Evolutionary conservation across 352 stramenopile genomes (phyloP).

Genomic region (Phytophthora nicotianae): DNA sequence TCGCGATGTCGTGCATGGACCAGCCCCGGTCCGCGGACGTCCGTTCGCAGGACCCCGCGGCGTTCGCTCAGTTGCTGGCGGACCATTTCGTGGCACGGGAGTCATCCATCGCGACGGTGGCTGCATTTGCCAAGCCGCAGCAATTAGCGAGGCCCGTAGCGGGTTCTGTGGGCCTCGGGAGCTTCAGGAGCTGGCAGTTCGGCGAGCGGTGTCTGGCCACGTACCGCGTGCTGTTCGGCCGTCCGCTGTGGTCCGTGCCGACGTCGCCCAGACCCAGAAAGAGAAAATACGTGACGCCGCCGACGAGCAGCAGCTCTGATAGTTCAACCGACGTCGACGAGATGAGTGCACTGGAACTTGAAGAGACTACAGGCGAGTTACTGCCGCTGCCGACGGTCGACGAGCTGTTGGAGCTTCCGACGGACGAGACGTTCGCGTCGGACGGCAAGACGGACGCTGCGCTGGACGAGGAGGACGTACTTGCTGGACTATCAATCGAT

Average conservation of each 20-base stretch:
- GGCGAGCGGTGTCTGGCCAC: constrained; percentile 44
- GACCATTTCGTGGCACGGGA: constrained; percentile 37
- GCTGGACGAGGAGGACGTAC: constrained; percentile 17
- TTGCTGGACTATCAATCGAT: constrained; percentile 22
- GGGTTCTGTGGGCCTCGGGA: constrained; percentile 35
- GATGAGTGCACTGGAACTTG: constrained; percentile 2
- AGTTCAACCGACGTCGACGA: constrained; percentile 17
- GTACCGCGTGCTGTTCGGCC: constrained; percentile 53
- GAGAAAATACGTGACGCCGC: constrained; percentile 26
- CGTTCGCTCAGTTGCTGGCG: constrained; percentile 30
- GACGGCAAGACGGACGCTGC: constrained; percentile 1
- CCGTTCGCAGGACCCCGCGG: constrained; percentile 25
- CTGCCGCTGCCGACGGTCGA: constrained; percentile 27
- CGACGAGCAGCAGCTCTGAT: constrained; percentile 29
- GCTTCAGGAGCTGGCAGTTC: constrained; percentile 31
- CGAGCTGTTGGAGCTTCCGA: constrained; percentile 32
- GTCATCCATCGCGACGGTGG: neutral
- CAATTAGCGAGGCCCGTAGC: constrained; percentile 17
- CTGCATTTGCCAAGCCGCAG: constrained; percentile 5
- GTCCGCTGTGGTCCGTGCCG: constrained; percentile 28
- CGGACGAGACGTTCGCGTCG: constrained; percentile 23
- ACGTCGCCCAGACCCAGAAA: constrained; percentile 18
- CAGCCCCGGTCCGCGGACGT: constrained; percentile 18
- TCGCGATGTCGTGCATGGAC: constrained; percentile 1
- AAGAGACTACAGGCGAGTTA: no score